Evolutionary conservation across 495 filamentous ascomycete genomes (phyloP).

Genomic region (Margaritispora aquatica): DNA sequence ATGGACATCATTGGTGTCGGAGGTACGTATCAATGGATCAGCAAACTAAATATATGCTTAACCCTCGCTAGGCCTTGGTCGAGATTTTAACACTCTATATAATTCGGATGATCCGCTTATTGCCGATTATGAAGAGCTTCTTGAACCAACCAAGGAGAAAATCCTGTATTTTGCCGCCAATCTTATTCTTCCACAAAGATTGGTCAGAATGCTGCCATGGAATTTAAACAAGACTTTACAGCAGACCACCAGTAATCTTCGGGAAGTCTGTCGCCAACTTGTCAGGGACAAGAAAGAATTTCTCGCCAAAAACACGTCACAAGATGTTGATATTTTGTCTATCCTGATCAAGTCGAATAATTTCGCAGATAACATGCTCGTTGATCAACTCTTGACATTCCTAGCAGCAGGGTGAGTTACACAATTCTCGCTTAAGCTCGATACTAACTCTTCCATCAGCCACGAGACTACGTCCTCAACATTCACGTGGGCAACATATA

Average conservation of each 20-base stretch:
- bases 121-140: conserved; percentile 58
- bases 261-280: conserved; percentile 54
- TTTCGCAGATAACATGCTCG: conserved; percentile 74
- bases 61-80: conserved; percentile 48
- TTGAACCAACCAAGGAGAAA: conserved; percentile 36
- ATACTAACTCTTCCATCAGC: conserved; percentile 25
- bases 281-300: conserved; percentile 61
- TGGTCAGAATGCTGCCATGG: conserved; percentile 53
- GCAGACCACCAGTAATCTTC: conserved; percentile 51
- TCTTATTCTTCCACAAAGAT: conserved; percentile 38
- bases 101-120: conserved; percentile 58
- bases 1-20: conserved; percentile 84
- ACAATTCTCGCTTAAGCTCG: neutral
- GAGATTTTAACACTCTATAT: conserved; percentile 66
- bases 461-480: conserved; percentile 64
- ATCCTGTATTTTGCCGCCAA: conserved; percentile 34
- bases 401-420: conserved; percentile 61
- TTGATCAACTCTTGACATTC: conserved; percentile 93
- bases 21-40: no score
- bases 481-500: conserved; percentile 49
- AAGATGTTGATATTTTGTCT: conserved; percentile 70
- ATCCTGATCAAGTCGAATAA: conserved; percentile 69
- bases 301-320: conserved; percentile 36
- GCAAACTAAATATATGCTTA: neutral
- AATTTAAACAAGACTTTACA: conserved; percentile 56